Evolutionary conservation across 2,329 filamentous ascomycete species (phyloP).

Genomic region (Penicillium polonicum): DNA sequence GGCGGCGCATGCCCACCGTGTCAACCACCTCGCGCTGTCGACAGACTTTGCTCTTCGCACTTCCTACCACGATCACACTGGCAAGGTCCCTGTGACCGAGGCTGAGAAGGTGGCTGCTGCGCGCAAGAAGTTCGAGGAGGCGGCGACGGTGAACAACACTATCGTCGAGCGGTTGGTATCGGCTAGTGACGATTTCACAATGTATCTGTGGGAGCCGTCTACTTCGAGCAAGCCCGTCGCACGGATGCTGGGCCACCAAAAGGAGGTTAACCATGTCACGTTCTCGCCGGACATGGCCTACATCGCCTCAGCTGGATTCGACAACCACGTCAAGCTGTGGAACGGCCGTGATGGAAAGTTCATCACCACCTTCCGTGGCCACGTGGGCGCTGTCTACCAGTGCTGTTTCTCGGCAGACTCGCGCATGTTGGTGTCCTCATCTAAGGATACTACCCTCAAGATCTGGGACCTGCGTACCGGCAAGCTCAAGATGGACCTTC

Average conservation of each 20-base stretch:
- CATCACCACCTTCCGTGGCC: constrained; percentile 81
- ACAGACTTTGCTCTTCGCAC: constrained; percentile 89
- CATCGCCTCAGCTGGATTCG: constrained; percentile 86
- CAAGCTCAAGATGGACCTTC: constrained; percentile 78
- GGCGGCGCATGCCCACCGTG: constrained; percentile 83
- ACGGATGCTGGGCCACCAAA: constrained; percentile 90
- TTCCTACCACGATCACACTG: constrained; percentile 79
- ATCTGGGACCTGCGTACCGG: constrained; percentile 88
- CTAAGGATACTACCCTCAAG: constrained; percentile 90
- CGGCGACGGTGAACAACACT: constrained; percentile 71
- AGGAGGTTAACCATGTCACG: constrained; percentile 91
- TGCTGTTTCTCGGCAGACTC: constrained; percentile 91
- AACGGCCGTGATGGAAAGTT: constrained; percentile 74
- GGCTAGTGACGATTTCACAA: constrained; percentile 91
- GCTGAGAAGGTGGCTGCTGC: constrained; percentile 74
- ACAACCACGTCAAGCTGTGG: constrained; percentile 95
- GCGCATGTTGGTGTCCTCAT: constrained; percentile 79
- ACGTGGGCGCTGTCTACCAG: constrained; percentile 90
- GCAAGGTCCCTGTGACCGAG: constrained; percentile 64
- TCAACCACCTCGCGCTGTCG: constrained; percentile 91
- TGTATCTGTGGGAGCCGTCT: constrained; percentile 90
- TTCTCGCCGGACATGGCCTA: constrained; percentile 88
- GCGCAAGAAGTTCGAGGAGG: constrained; percentile 79
- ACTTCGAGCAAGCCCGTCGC: constrained; percentile 78
- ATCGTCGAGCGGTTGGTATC: constrained; percentile 83